Base-by-base conservation (phyloP, 352 stramenopile species). In the Pythium biforme region DNA sequence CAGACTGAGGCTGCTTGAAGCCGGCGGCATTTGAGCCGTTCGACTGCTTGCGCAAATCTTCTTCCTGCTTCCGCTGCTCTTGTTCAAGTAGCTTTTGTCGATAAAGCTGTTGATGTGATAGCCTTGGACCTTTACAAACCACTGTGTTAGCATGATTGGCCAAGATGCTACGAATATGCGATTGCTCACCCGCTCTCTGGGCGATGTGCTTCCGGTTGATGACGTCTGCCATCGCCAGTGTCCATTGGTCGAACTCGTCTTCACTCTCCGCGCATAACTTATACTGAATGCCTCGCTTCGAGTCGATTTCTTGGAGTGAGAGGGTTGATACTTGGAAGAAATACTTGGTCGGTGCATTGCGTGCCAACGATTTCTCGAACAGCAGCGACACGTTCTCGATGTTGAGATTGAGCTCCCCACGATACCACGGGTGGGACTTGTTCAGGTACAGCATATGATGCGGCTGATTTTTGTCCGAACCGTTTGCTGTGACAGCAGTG, bases 261-360 rank as follows among this genome's bases (percentile, higher is more conserved):
- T 92, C 80, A 5, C 76, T 86, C 23, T 92, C 81, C 0, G 86
- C 86, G 43, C 83, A 94, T 4, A 92, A 65, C 77, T 94, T 94
- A 72, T 90, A 92, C 64, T 94, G 81, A 3, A 90, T 69, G 0
- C 86, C 83, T n/a, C 83, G 80, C 47, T 92, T 92, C 9, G 81
- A 90, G 26, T 92, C 86, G 33, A 90, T 88, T 29, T 92, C 80
- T 15, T 87, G 77, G 19, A 94, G 65, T 17, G 79, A 80, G 0
- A 92, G 60, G 23, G 80, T 92, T 17, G 86, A 92, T 0, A 92
- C 83, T 63, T 94, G 86, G 47, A 94, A 94, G 53, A 92, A 92
- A 59, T 80, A 92, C n/a, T 75, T 77, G 20, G 85, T 92, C 27
- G 86, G 86, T 2, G 86, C 83, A 49, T 89, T 91, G 27, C 81